These are phyloP conservation scores for Neofusicoccum ribis DNA, from an alignment of 2,329 filamentous ascomycete species.

Conservation along the genomic window DNA sequence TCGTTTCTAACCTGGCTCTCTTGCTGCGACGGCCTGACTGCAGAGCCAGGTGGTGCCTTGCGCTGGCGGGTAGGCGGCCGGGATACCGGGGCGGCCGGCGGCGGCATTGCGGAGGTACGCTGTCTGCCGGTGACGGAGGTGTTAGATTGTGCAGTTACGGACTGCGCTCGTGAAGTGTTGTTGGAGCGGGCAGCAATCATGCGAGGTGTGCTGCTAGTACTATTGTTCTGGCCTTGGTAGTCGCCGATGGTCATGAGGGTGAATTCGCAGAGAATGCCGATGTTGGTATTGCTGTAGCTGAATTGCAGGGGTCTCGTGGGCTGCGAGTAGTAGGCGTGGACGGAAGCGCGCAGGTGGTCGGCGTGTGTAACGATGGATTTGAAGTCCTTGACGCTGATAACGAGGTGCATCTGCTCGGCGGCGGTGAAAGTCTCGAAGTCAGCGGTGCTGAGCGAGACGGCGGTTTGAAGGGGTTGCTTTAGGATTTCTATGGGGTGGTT, in stretches of 20 bases:
- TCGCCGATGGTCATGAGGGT: constrained; percentile 82
- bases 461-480: constrained; percentile 78
- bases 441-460: constrained; percentile 72
- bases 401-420: constrained; percentile 73
- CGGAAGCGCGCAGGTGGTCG: constrained; percentile 64
- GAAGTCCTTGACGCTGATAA: constrained; percentile 82
- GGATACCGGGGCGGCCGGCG: constrained; percentile 38
- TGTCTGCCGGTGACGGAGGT: background rate
- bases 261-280: constrained; percentile 72
- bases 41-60: constrained; percentile 30
- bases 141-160: background rate
- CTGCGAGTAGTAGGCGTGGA: constrained; percentile 69
- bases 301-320: constrained; percentile 73
- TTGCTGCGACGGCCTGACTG: constrained; percentile 28
- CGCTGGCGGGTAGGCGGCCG: constrained; percentile 31
- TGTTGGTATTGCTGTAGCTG: constrained; percentile 59
- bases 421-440: constrained; percentile 76
- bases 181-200: constrained; percentile 40
- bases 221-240: constrained; percentile 25
- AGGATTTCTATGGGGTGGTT: constrained; percentile 59
- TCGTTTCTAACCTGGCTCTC: constrained; percentile 23
- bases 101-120: constrained; percentile 42
- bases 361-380: constrained; percentile 77
- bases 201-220: constrained; percentile 33
- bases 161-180: constrained; percentile 34